Evolutionary conservation across 2,329 filamentous ascomycete species (phyloP).

Genomic region (Nothophaeocryptopus gaeumannii): DNA sequence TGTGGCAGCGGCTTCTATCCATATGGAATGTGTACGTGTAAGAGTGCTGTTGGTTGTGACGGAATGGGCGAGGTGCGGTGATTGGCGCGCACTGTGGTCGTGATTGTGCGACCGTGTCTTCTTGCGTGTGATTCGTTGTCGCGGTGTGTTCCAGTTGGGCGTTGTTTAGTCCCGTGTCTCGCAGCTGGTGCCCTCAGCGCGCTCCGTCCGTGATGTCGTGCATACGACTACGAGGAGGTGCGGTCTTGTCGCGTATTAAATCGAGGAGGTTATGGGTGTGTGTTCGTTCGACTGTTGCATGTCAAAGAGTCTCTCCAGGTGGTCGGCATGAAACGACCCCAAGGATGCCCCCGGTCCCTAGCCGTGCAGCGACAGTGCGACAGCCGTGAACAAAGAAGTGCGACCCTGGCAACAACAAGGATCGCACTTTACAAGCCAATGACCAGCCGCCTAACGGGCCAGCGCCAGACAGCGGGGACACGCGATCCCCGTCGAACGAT

Average conservation of each 20-base stretch:
- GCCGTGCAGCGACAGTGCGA: no score
- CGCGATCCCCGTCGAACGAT: no score
- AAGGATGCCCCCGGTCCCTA: no score
- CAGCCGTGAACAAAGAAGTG: no score
- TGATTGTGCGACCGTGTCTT: constrained; percentile 12
- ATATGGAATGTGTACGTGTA: not conserved
- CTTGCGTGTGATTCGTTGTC: constrained; percentile 11
- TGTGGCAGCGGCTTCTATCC: not conserved
- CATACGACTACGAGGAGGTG: constrained; percentile 1
- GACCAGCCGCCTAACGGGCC: no score
- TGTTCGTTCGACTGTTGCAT: not conserved
- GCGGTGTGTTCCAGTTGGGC: not conserved
- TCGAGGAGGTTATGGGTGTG: not conserved
- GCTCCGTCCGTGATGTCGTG: not conserved
- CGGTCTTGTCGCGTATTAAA: not conserved
- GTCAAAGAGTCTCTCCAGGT: not conserved
- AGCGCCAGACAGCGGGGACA: no score
- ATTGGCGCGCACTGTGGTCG: constrained; percentile 8
- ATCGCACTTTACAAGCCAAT: no score
- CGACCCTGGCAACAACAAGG: no score
- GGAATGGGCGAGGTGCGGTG: constrained; percentile 4
- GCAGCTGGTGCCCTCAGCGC: not conserved
- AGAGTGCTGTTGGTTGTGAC: constrained; percentile 1
- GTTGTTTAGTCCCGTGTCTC: not conserved
- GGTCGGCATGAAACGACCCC: no score